These are phyloP conservation scores for Protea cynaroides DNA, from an alignment of 164 flowering plant genomes.

Conservation along the genomic window DNA sequence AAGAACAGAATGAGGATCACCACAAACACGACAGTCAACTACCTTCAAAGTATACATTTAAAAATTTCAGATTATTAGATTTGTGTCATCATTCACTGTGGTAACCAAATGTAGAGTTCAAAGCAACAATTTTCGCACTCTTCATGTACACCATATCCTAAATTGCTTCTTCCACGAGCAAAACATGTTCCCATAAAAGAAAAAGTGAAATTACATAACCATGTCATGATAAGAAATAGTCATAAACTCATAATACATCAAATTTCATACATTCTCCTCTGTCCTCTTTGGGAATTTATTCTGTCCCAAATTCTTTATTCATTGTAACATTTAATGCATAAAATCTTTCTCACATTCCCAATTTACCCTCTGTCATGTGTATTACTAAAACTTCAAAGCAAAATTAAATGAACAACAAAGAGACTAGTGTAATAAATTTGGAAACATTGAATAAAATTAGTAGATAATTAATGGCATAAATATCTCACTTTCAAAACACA, in stretches of 20 bases:
- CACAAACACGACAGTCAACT: conserved; percentile 97
- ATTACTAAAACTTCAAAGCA: not conserved
- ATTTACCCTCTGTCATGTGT: too few relatives aligned
- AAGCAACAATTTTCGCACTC: not conserved
- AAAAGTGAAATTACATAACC: not conserved
- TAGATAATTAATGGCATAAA: too few relatives aligned
- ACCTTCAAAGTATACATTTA: conserved; percentile 46
- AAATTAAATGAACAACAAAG: not conserved
- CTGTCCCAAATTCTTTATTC: too few relatives aligned
- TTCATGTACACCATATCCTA: not conserved
- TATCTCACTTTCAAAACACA: too few relatives aligned
- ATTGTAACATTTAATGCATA: too few relatives aligned
- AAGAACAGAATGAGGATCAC: conserved; percentile 92
- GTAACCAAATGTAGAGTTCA: not conserved
- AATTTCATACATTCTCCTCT: not conserved
- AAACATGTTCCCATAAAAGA: not conserved
- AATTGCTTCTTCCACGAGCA: not conserved
- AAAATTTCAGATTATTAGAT: not conserved
- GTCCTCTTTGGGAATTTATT: too few relatives aligned
- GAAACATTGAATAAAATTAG: too few relatives aligned
- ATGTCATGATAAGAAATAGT: too few relatives aligned
- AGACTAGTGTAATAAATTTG: not conserved
- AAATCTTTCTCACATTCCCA: too few relatives aligned
- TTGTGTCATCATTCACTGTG: not conserved
- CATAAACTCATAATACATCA: not conserved